These are phyloP conservation scores for Artemisia tridentata DNA, from an alignment of 129 eudicot species.

Conservation along the genomic window DNA sequence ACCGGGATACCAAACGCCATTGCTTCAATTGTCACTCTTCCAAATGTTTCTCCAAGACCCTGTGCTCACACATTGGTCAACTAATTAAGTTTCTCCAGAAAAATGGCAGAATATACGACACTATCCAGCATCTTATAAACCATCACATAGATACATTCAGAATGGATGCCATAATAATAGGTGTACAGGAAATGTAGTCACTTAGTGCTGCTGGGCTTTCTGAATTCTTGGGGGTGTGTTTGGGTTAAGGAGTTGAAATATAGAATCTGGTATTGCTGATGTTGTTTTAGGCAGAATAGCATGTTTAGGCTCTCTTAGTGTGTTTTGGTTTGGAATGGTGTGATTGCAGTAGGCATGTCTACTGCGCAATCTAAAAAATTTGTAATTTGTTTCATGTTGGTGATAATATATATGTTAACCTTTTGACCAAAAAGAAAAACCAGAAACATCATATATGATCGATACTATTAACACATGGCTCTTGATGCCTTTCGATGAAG, in stretches of 20 bases:
- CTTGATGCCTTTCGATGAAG: too few relatives aligned
- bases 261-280: too few relatives aligned
- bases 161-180: too few relatives aligned
- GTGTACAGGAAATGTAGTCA: too few relatives aligned
- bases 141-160: not conserved
- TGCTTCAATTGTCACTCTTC: slow-evolving; percentile 97
- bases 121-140: not conserved
- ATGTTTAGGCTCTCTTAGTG: not conserved
- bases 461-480: too few relatives aligned
- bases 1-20: slow-evolving; percentile 95
- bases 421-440: too few relatives aligned
- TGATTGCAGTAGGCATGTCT: not conserved
- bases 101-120: not conserved
- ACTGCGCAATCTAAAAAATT: not conserved
- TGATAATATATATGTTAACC: too few relatives aligned
- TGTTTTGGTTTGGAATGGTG: not conserved
- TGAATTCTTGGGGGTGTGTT: too few relatives aligned
- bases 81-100: not conserved
- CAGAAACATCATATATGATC: too few relatives aligned
- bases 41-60: slow-evolving; percentile 98
- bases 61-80: slow-evolving; percentile 31
- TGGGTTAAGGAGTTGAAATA: too few relatives aligned
- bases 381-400: not conserved
- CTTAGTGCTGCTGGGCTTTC: too few relatives aligned
- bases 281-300: too few relatives aligned